Evolutionary conservation across 768 basidiomycete species (phyloP), one percentile per base, ranked within the genome.

Genomic region (Podaxis sp.): DNA sequence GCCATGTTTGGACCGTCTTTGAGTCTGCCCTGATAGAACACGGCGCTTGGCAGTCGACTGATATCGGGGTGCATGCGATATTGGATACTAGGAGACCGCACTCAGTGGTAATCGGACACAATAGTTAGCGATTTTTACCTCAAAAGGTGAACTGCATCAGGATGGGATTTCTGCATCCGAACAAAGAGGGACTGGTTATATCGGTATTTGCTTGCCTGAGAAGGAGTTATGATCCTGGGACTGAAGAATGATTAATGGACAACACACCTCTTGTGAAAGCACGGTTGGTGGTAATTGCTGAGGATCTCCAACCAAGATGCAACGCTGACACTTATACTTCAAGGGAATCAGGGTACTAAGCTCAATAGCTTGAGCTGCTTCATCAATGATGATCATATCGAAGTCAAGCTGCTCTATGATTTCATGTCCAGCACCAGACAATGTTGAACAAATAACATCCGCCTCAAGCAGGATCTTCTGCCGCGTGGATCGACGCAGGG

Each of bases 1-100:
- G 80, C 89, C 96, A 99, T 98, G 53, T 84, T 83, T 2, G 94
- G 95, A 0, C 97, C 97, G 72, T 99, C 94, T 49, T 84, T 77
- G 10, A 99, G 78, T 38, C 84, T 81, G 6, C 87, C 86, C 58
- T 87, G 77, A 71, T 99, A 99, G 76, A 99, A 99, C 1, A 95
- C 75, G 51, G 80, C 82, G 63, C 95, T 97, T 0, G 97, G 97
- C 17, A 99, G 83, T 56, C 80, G 80, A 65, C 95, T 96, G 71
- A 99, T 98, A 56, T 93, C 88, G 1, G 96, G 96, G 71, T 99
- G 96, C 97, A 99, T 99, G 66, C 97, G 96, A 72, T 99, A 99
- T 77, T 99, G 97, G 46, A 99, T 99, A 68, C 96, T 98, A 63
- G 22, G 53, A 46, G n/a, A 12, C 52, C 58, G 41, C 49, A 30